Base-by-base conservation (phyloP, 2,329 filamentous ascomycete species). In the Colletotrichum navitas region DNA sequence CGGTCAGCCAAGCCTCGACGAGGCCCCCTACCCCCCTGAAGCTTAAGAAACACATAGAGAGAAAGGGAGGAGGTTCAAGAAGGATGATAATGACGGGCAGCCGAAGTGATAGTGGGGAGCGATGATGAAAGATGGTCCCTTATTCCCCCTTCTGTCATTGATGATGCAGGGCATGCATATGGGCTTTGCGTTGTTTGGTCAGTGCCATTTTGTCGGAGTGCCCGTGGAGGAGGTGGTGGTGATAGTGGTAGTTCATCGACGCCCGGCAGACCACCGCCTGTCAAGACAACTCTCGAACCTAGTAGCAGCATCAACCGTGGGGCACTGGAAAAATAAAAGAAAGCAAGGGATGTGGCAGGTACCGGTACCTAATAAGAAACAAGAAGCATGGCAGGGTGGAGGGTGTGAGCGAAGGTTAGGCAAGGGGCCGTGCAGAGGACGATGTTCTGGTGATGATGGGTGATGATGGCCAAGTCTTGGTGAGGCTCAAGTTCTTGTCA, bases 161-260 rank as follows among this genome's bases (percentile, higher is more conserved):
- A 52, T 68, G 58, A 41, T 71, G 68, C 63, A 71, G 56, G 56
- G 63, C 63, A 26, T 71, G 63, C 54, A 60, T 47, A 68, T 43
- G 34, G 45, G 47, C 29, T 58, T 39, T 34, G 45, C 54, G 62
- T 54, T 59, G 58, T 71, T 58, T 63, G 68, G 68, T 41, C 51
- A 45, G 64, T 62, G 51, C 41, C 64, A 58, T 39, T 68, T 68
- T 71, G 43, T n/a, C 64, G 24, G 36, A 47, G 49, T 56, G 29
- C 32, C 45, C 32, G 12, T 32, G 47, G 34, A 26, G 24, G 60
- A 24, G 41, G 34, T 11, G 34, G 5, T 11, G 34, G 34, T 36
- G 2, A 14, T 41, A n/a, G 43, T 34, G 43, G 45, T 55, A 36
- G 43, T 55, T 43, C 41, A 62, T 55, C 12, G 54, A 26, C 11